Conservation (phyloP, 2,329 filamentous ascomycete species). For the Periconia sp. region DNA sequence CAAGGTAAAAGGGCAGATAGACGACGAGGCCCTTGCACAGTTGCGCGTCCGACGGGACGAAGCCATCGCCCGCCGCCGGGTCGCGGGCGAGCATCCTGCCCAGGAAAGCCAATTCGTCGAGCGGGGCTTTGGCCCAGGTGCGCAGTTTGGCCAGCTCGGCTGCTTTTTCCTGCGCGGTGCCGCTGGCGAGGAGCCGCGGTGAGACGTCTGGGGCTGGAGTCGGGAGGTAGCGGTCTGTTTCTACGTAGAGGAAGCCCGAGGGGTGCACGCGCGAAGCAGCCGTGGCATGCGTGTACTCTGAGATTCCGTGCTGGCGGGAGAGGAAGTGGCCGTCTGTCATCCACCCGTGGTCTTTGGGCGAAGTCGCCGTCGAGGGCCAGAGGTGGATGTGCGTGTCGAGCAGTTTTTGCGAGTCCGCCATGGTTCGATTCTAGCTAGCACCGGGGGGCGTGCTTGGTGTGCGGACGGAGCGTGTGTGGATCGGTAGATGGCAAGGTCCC, state of each 20-base stretch:
- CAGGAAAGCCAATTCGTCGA: conserved; percentile 75
- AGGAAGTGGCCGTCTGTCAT: conserved; percentile 62
- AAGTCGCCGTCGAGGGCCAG: conserved; percentile 68
- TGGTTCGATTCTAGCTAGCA: conserved; percentile 2
- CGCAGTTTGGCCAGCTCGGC: conserved; percentile 40
- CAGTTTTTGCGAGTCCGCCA: conserved; percentile 53
- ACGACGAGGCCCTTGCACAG: conserved; percentile 73
- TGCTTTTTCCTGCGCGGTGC: conserved; percentile 1
- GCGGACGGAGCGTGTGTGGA: neutral
- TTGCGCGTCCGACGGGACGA: conserved; percentile 51
- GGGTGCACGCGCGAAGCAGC: conserved; percentile 15
- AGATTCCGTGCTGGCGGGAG: conserved; percentile 67
- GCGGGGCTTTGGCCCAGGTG: conserved; percentile 72
- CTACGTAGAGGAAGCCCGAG: conserved; percentile 78
- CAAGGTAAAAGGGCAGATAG: conserved; percentile 82
- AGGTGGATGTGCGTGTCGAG: conserved; percentile 94
- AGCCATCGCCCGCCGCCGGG: conserved; percentile 67
- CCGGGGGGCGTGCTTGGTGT: neutral
- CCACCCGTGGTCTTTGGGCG: conserved; percentile 74
- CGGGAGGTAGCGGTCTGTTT: conserved; percentile 70
- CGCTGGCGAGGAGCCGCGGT: neutral
- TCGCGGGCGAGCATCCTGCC: conserved; percentile 68
- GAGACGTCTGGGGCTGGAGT: neutral
- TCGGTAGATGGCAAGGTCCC: neutral
- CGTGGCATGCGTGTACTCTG: conserved; percentile 60